Percentiles rank a stretch among this genome's conserved stretches.
phyloP scores from a whole-genome alignment of 192 early-diverging fungal species.

The Coemansia sp. region DNA sequence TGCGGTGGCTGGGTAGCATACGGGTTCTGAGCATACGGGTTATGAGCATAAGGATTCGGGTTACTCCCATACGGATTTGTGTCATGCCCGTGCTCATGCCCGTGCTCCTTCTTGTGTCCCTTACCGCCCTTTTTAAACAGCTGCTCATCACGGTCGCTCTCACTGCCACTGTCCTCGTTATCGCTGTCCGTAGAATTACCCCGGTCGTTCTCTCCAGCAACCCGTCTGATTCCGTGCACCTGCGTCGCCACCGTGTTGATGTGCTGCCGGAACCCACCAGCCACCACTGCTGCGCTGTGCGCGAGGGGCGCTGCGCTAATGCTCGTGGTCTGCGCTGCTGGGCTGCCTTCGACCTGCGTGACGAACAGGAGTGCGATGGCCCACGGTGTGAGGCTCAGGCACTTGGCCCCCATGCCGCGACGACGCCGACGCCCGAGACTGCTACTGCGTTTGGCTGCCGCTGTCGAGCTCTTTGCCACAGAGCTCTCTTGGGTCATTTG shows the following conservation, averaged over 20 bases:
- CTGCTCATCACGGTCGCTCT: constrained; percentile 13
- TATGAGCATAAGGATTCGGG: background rate
- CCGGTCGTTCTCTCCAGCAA: constrained; percentile 3
- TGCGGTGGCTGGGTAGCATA: background rate
- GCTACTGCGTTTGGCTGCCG: background rate
- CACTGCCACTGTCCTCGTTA: constrained; percentile 11
- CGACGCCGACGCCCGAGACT: background rate
- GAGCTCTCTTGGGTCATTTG: too few species aligned
- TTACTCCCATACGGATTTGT: background rate
- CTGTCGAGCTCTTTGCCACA: background rate
- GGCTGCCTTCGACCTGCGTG: background rate
- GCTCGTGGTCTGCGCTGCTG: background rate
- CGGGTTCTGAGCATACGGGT: background rate
- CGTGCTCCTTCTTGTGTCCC: background rate
- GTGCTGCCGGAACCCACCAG: background rate
- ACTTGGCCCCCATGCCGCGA: background rate
- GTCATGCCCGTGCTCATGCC: background rate
- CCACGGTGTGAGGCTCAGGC: constrained; percentile 14
- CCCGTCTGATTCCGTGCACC: background rate
- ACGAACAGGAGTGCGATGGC: constrained; percentile 8
- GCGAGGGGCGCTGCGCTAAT: background rate
- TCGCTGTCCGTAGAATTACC: constrained; percentile 6
- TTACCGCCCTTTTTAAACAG: background rate
- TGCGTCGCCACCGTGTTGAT: background rate
- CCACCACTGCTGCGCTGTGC: background rate